Evolutionary conservation across 495 filamentous ascomycete species (phyloP), one percentile per base, ranked within the genome.

Genomic region (Aspergillus sclerotioniger): DNA sequence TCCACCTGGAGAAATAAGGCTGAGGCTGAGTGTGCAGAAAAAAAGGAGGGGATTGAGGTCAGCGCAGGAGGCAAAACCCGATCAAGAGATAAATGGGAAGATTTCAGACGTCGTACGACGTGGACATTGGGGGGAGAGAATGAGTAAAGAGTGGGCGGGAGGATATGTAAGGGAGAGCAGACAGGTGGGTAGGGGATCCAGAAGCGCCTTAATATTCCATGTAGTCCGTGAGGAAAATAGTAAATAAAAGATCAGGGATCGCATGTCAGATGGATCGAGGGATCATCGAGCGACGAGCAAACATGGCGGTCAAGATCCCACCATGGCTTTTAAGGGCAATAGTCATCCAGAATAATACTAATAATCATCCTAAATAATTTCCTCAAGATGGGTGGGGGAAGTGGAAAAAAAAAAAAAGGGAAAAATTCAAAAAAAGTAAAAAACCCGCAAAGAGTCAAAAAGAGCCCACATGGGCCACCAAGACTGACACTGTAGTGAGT

Each of bases 181-280:
- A 51, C 21, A 31, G 37, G 39, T 32, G 39, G 21, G 7, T 41
- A 44, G 17, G 53, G n/a, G 15, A 17, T 12, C 28, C 49, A 17
- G n/a, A 52, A 32, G 16, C 43, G 47, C 47, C 39, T 54, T 54
- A 54, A 32, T 54, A 46, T 33, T 31, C 39, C 17, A 37, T 31
- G 28, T 29, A 19, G 17, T 39, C 44, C 16, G 53, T 54, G 53
- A 46, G 21, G 45, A 44, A 46, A 54, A 19, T 39, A 49, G 17
- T 21, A 53, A 33, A 28, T 21, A 53, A 33, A 53, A 35, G 25
- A 25, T 25, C 5, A 2, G 25, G 37, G 37, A 41, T 41, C 37
- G 37, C 37, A 41, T 41, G 37, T 41, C 37, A 41, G 37, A 41
- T 41, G 37, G 37, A 41, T 41, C 37, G 37, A 12, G 13, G 37